Evolutionary conservation across 768 basidiomycete species (phyloP).

Genomic region (Pisolithus tinctorius): DNA sequence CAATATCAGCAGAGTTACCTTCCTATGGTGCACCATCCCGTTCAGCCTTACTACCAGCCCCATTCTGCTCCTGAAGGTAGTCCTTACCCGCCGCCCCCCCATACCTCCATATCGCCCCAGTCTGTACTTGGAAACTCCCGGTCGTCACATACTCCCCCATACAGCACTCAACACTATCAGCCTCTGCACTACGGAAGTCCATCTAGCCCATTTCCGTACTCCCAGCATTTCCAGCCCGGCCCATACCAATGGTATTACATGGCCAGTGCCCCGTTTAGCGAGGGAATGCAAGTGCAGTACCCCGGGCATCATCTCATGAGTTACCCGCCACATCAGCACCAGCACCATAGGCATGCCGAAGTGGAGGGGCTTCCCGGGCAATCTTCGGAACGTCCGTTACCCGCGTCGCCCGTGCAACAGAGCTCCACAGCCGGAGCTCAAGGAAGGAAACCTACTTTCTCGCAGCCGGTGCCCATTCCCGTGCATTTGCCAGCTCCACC

Average conservation of each 20-base stretch:
- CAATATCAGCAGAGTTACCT: slow-evolving; percentile 37
- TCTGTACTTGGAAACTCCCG: slow-evolving; percentile 16
- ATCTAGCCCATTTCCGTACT: slow-evolving; percentile 31
- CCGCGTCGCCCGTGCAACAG: slow-evolving; percentile 7
- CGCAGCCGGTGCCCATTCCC: not conserved
- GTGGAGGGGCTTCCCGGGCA: slow-evolving; percentile 14
- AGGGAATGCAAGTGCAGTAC: slow-evolving; percentile 23
- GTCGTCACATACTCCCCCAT: slow-evolving; percentile 14
- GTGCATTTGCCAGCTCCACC: slow-evolving; percentile 1
- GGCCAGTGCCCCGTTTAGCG: slow-evolving; percentile 24
- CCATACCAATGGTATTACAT: slow-evolving; percentile 48
- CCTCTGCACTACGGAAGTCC: slow-evolving; percentile 22
- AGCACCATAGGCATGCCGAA: slow-evolving; percentile 8
- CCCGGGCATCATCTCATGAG: slow-evolving; percentile 26
- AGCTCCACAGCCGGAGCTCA: not conserved
- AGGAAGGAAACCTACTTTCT: not conserved
- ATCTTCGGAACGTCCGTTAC: slow-evolving; percentile 9
- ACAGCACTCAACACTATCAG: slow-evolving; percentile 12
- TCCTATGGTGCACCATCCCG: slow-evolving; percentile 30
- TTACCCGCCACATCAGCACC: slow-evolving; percentile 21
- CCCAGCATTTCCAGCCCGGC: slow-evolving; percentile 29
- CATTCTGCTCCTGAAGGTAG: slow-evolving; percentile 28
- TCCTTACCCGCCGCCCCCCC: slow-evolving; percentile 18
- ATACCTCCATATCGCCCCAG: slow-evolving; percentile 20
- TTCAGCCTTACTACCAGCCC: slow-evolving; percentile 34